Evolutionary conservation across 2,329 filamentous ascomycete species (phyloP).

Genomic region (Lomentospora prolificans): DNA sequence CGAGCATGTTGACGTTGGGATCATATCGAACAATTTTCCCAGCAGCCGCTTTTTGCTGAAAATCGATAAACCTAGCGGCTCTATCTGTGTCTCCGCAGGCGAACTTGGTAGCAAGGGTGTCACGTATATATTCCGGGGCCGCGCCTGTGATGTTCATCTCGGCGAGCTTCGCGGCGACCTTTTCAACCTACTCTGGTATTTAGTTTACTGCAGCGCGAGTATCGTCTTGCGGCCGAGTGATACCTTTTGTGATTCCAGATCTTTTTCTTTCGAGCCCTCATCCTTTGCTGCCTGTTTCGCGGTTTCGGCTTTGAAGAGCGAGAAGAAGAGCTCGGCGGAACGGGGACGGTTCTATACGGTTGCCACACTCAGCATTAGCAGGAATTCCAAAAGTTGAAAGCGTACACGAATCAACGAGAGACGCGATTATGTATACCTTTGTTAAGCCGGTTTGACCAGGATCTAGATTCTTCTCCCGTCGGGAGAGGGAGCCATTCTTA

Average conservation of each 20-base stretch:
- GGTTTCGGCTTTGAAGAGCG: slow-evolving; percentile 54
- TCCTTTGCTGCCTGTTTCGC: slow-evolving; percentile 31
- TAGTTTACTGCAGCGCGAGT: slow-evolving; percentile 13
- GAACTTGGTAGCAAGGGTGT: slow-evolving; percentile 50
- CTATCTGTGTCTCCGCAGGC: slow-evolving; percentile 61
- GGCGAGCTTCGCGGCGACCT: slow-evolving; percentile 20
- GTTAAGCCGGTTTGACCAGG: neutral
- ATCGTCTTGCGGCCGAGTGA: neutral
- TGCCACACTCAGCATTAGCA: neutral
- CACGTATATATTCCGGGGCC: slow-evolving; percentile 46
- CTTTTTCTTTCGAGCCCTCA: slow-evolving; percentile 42
- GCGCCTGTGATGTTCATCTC: slow-evolving; percentile 36
- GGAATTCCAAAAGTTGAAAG: neutral
- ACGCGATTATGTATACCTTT: neutral
- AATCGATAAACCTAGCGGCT: slow-evolving; percentile 64
- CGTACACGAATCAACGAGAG: neutral
- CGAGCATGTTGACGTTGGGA: slow-evolving; percentile 61
- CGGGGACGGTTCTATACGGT: slow-evolving; percentile 36
- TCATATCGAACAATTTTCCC: slow-evolving; percentile 70
- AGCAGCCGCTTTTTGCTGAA: slow-evolving; percentile 72
- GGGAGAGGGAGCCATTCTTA: slow-evolving; percentile 41
- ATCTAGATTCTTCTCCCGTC: slow-evolving; percentile 20
- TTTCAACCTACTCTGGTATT: slow-evolving; percentile 20
- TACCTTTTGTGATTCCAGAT: slow-evolving; percentile 28
- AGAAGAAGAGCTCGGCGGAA: slow-evolving; percentile 48